These are phyloP conservation scores for Cardiospermum halicacabum DNA, from an alignment of 345 rosid species.

Conservation along the genomic window DNA sequence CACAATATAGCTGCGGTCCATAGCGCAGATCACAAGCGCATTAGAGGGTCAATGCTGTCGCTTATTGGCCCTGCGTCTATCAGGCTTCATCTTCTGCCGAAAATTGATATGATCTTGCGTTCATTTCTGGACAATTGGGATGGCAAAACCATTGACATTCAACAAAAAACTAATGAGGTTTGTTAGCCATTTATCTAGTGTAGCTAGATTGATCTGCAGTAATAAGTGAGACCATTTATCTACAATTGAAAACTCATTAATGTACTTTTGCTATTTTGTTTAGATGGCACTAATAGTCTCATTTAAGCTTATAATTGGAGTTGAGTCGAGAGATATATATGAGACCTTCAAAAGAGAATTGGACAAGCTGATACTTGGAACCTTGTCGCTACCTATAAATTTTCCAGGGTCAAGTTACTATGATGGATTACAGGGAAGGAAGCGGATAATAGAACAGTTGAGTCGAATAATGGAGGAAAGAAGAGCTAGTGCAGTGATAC, in stretches of 20 bases:
- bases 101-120: constrained; percentile 57
- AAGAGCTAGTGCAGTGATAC: constrained; percentile 36
- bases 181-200: too few relatives aligned
- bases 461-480: constrained; percentile 45
- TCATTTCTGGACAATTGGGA: constrained; percentile 54
- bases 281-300: constrained; percentile 72
- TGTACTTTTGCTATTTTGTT: background rate
- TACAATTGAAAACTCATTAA: too few relatives aligned
- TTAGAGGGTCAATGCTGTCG: constrained; percentile 65
- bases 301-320: constrained; percentile 46
- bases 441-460: constrained; percentile 38
- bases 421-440: constrained; percentile 68
- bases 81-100: constrained; percentile 52
- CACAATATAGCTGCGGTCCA: constrained; percentile 78
- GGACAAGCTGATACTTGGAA: constrained; percentile 67
- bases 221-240: too few relatives aligned
- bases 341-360: constrained; percentile 52
- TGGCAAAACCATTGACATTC: constrained; percentile 53
- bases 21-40: constrained; percentile 60
- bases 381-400: constrained; percentile 71
- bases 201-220: constrained; percentile 8
- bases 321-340: constrained; percentile 32
- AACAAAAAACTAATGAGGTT: constrained; percentile 73
- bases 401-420: constrained; percentile 75
- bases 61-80: constrained; percentile 57